Conservation (phyloP, 1,284 basidiomycete species). For the Ustilago sp. region DNA sequence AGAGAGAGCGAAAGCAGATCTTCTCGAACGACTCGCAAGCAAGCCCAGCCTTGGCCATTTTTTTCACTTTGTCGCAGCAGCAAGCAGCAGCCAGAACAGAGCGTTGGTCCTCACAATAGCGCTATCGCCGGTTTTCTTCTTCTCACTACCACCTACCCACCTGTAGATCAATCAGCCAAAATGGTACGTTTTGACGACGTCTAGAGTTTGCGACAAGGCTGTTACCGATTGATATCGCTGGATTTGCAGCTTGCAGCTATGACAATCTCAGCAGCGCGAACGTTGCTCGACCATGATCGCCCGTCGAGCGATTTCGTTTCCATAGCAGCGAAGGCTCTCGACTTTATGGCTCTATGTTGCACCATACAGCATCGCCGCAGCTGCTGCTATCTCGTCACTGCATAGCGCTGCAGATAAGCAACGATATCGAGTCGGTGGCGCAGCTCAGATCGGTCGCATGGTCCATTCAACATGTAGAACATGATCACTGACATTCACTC, state of each 20-base stretch:
- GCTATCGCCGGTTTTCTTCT: conserved; percentile 15
- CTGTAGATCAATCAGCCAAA: conserved; percentile 49
- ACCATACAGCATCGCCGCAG: not conserved
- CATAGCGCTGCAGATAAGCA: not conserved
- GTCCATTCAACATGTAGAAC: not conserved
- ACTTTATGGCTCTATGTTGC: not conserved
- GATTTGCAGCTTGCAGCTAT: not conserved
- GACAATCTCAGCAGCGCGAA: not conserved
- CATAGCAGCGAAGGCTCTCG: not conserved
- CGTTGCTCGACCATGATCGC: not conserved
- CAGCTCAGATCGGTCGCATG: not conserved
- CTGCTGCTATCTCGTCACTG: not conserved
- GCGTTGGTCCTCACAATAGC: conserved; percentile 3
- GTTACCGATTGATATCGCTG: not conserved
- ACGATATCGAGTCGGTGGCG: not conserved
- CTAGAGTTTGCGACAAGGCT: not conserved
- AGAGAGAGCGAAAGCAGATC: conserved; percentile 22
- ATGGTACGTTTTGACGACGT: conserved; percentile 32
- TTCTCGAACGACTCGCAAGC: conserved; percentile 28
- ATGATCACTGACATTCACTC: not conserved
- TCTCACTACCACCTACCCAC: conserved; percentile 38
- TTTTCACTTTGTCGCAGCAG: conserved; percentile 10
- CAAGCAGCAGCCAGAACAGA: conserved; percentile 7
- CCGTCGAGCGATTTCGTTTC: not conserved
- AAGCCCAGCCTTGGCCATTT: conserved; percentile 9